These are phyloP conservation scores for Tetrahymena malaccensis DNA, from an alignment of 73 alveolate genomes.

Conservation along the genomic window DNA sequence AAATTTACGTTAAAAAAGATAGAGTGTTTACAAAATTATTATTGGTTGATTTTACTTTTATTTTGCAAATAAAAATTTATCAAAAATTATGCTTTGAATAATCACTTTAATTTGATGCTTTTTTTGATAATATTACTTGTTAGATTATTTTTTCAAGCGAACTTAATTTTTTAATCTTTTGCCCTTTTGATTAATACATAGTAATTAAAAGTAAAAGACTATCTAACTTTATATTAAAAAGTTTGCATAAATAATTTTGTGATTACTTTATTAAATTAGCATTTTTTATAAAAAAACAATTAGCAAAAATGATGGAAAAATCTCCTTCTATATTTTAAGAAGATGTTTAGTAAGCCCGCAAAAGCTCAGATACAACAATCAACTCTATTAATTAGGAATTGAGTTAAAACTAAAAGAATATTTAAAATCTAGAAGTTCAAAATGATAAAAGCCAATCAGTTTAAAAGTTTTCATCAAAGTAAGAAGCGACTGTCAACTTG, in stretches of 20 bases:
- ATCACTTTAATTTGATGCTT: background rate
- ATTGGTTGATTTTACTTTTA: background rate
- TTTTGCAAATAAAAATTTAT: too few species aligned
- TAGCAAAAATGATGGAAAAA: background rate
- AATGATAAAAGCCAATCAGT: background rate
- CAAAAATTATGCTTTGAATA: too few species aligned
- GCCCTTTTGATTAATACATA: too few species aligned
- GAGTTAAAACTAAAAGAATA: background rate
- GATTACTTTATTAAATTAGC: background rate
- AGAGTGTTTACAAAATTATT: background rate
- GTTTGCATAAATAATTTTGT: background rate
- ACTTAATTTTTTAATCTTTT: too few species aligned
- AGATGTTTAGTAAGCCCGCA: background rate
- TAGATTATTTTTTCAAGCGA: background rate
- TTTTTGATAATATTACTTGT: background rate
- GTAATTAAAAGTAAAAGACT: background rate
- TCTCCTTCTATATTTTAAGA: background rate
- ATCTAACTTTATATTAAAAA: background rate
- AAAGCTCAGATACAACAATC: background rate
- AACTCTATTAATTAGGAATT: background rate
- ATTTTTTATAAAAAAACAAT: background rate
- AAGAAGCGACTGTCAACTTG: background rate
- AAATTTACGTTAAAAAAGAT: too few species aligned
- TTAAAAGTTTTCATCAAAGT: background rate
- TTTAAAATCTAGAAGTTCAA: background rate